Evolutionary conservation across 2,329 filamentous ascomycete genomes (phyloP).

Genomic region (Diaporthe citri): DNA sequence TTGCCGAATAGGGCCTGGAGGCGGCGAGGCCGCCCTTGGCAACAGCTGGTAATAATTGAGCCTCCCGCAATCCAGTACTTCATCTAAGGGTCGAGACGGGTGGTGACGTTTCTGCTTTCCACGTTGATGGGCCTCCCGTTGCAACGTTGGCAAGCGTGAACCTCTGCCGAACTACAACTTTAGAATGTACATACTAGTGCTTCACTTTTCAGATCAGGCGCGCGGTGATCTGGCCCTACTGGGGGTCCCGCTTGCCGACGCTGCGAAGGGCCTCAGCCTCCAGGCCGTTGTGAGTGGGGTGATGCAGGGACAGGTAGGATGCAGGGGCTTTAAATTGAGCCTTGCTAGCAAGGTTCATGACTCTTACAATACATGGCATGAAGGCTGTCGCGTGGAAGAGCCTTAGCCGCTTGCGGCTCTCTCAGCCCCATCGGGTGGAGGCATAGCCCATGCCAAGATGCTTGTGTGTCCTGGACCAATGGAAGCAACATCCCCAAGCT

Average conservation of each 20-base stretch:
- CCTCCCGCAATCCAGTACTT: neutral
- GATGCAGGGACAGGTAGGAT: conserved; percentile 9
- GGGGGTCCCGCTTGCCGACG: conserved; percentile 1
- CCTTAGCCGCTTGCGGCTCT: conserved; percentile 30
- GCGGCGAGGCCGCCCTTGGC: conserved; percentile 24
- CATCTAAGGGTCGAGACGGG: neutral
- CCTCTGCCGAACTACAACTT: conserved; percentile 12
- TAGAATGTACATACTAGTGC: neutral
- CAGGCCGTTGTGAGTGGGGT: conserved; percentile 4
- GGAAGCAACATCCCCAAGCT: conserved; percentile 4
- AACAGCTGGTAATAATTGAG: neutral
- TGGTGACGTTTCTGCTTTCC: conserved; percentile 1
- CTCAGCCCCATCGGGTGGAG: conserved; percentile 11
- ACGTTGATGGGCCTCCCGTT: neutral
- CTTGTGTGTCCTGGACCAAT: conserved; percentile 17
- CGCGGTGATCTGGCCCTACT: conserved; percentile 8
- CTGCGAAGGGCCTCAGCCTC: conserved; percentile 8
- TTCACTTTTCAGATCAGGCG: conserved; percentile 26
- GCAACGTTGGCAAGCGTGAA: neutral
- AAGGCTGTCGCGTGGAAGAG: conserved; percentile 25
- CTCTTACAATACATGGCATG: conserved; percentile 11
- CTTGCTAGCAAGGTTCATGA: conserved; percentile 31
- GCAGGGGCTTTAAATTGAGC: conserved; percentile 32
- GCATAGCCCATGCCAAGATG: conserved; percentile 16
- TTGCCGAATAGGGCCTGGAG: conserved; percentile 17